These are phyloP conservation scores for Elongisporangium prolatum DNA, from an alignment of 352 stramenopile species.

Conservation along the genomic window DNA sequence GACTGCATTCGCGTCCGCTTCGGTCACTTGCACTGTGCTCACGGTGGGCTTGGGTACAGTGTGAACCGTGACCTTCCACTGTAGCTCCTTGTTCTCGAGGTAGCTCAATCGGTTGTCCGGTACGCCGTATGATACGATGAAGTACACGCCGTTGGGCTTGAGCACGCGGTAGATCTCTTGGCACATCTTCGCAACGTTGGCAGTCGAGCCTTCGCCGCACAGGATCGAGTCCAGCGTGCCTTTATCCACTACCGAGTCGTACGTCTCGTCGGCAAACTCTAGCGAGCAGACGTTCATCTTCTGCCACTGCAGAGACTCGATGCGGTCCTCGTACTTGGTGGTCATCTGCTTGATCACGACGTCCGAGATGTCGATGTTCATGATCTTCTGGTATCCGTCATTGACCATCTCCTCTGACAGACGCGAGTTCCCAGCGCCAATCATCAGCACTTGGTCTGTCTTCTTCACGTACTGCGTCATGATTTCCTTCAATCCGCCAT, in stretches of 20 bases:
- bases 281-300: slow-evolving; percentile 94
- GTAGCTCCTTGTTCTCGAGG: slow-evolving; percentile 94
- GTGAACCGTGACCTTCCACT: slow-evolving; percentile 93
- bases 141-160: slow-evolving; percentile 93
- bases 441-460: slow-evolving; percentile 91
- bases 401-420: slow-evolving; percentile 96
- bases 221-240: slow-evolving; percentile 95
- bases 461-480: slow-evolving; percentile 93
- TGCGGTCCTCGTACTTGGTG: slow-evolving; percentile 90
- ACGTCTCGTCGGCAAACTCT: slow-evolving; percentile 94
- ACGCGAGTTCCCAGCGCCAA: slow-evolving; percentile 91
- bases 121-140: slow-evolving; percentile 94
- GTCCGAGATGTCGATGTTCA: slow-evolving; percentile 95
- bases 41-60: slow-evolving; percentile 96
- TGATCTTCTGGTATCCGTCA: slow-evolving; percentile 92
- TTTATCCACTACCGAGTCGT: slow-evolving; percentile 94
- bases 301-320: slow-evolving; percentile 89
- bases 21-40: slow-evolving; percentile 90
- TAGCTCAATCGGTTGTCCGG: slow-evolving; percentile 95
- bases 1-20: slow-evolving; percentile 91
- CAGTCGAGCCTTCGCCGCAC: slow-evolving; percentile 93
- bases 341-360: slow-evolving; percentile 94
- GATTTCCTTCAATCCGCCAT: slow-evolving; percentile 88
- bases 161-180: slow-evolving; percentile 92
- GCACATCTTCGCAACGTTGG: slow-evolving; percentile 95